These are phyloP conservation scores for Amaranthus palmeri DNA, from an alignment of 148 eudicot genomes.

Conservation along the genomic window DNA sequence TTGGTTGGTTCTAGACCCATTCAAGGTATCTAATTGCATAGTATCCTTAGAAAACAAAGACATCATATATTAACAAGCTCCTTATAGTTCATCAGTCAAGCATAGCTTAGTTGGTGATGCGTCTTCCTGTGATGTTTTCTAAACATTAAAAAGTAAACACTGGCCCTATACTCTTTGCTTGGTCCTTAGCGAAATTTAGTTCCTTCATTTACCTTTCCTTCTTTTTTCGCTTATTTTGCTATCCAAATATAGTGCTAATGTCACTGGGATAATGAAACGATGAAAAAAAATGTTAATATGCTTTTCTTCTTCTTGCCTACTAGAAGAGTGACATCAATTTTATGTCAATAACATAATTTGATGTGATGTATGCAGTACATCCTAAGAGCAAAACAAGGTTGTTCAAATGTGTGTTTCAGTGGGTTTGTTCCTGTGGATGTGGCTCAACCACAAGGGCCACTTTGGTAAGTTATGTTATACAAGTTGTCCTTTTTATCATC, in stretches of 20 bases:
- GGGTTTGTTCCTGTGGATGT: conserved; percentile 49
- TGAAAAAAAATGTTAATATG: neutral
- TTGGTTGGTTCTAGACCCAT: neutral
- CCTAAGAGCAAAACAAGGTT: conserved; percentile 23
- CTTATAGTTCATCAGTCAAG: too few species aligned
- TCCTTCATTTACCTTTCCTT: too few species aligned
- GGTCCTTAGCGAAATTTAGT: too few species aligned
- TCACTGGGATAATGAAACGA: too few species aligned
- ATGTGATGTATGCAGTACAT: conserved; percentile 29
- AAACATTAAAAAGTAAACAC: too few species aligned
- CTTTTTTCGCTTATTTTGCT: too few species aligned
- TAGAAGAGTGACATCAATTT: neutral
- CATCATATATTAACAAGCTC: too few species aligned
- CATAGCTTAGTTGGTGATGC: too few species aligned
- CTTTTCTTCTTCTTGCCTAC: neutral
- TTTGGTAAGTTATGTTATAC: conserved; percentile 35
- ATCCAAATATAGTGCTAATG: too few species aligned
- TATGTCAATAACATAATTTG: neutral
- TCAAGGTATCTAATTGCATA: neutral
- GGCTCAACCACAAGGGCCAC: conserved; percentile 41
- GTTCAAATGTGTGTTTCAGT: conserved; percentile 30
- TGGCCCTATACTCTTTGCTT: too few species aligned
- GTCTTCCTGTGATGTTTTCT: too few species aligned
- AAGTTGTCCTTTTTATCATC: neutral
- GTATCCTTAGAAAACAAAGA: too few species aligned